phyloP scores from a whole-genome alignment of 192 early-diverging fungal species.

The Helicostylum pulchrum region DNA sequence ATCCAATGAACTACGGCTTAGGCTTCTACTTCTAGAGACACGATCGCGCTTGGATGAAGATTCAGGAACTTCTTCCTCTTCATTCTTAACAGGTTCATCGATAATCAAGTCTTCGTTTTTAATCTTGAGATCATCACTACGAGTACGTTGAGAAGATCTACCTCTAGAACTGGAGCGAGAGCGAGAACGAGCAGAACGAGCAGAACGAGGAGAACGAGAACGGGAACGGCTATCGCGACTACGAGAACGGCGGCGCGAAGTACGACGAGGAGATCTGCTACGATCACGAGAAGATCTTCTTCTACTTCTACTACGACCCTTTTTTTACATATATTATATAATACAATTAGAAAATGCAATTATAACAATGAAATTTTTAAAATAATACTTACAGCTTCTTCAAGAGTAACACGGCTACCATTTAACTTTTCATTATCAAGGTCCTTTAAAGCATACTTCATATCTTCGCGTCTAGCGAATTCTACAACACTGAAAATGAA shows the following conservation, averaged over 20 bases:
- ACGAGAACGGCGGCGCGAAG: constrained; percentile 43
- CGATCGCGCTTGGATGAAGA: background rate
- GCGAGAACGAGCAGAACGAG: constrained; percentile 24
- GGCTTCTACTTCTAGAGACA: background rate
- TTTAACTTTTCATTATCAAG: constrained; percentile 75
- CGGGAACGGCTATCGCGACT: constrained; percentile 52
- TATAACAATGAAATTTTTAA: too few species aligned
- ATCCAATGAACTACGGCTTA: background rate
- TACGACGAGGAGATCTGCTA: constrained; percentile 40
- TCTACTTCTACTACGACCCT: constrained; percentile 17
- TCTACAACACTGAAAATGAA: constrained; percentile 76
- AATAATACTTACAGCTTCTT: constrained; percentile 50
- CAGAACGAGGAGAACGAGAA: constrained; percentile 34
- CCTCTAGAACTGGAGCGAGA: constrained; percentile 42
- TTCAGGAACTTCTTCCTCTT: background rate
- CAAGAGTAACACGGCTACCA: constrained; percentile 63
- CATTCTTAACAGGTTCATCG: constrained; percentile 16
- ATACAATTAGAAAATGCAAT: background rate
- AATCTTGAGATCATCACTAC: constrained; percentile 4
- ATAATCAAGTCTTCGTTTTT: constrained; percentile 28
- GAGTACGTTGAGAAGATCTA: constrained; percentile 30
- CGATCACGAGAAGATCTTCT: constrained; percentile 16
- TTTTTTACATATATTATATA: background rate
- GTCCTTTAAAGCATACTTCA: constrained; percentile 81
- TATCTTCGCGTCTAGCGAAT: constrained; percentile 75